Base-by-base conservation (phyloP, 805 yeast species). In the Suhomyces prunicola region DNA sequence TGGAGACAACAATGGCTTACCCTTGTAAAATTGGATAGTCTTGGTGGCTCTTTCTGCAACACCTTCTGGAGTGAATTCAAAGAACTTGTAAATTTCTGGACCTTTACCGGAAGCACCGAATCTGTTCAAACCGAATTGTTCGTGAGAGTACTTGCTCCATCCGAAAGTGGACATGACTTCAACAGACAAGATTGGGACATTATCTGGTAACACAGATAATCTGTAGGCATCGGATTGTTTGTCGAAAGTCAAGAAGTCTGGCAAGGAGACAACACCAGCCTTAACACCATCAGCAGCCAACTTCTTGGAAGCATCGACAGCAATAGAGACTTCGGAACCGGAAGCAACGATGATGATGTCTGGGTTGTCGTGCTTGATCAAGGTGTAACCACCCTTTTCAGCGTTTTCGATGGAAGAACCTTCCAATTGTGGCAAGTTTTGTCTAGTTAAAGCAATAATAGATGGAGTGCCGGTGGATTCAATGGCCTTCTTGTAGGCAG, bases 51-150 rank as follows among this genome's bases (percentile, higher is more conserved):
- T 90, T 66, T 83, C 78, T 65, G 96, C 93, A 72, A 94, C 80
- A 61, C 96, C 97, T 72, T 90, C 97, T 58, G 93, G 87, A 52
- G 96, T 91, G 81, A 94, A 94, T 61, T 83, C 97, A 64, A 93
- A 89, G 79, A 68, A 77, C 75, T 89, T 83, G 86, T 85, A 94
- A 57, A 93, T 82, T 58, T 88, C 90, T 54, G 76, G 74, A 69
- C 87, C 94, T 72, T 89, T 88, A 72, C 96, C 99, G 56, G 97
- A 91, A 57, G 92, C 94, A 83, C 99, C 99, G 71, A 94, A 94
- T 79, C 90, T 85, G 84, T 90, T 85, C 69, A 94, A 81, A 77
- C 97, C 97, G 67, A 93, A 90, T 74, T 91, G 96, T 80, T 88
- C 96, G 79, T 94, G 99, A 55, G 97, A 84, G 81, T 91, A 94